Evolutionary conservation across 306 rosid genomes (phyloP), one percentile per base, ranked within the genome.

Genomic region (Vigna unguiculata): DNA sequence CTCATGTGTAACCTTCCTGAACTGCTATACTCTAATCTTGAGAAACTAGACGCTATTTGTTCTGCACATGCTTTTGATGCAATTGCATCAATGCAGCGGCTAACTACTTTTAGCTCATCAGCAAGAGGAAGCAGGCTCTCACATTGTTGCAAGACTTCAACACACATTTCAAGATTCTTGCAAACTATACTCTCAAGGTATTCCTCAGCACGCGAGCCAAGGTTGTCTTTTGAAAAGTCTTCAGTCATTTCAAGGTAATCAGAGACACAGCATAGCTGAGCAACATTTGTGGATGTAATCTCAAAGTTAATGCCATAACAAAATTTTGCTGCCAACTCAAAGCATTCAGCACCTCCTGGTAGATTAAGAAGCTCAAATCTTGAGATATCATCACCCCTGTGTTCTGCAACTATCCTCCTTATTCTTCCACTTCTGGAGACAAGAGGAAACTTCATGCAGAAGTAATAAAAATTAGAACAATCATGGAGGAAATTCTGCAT

Each of bases 1-100:
- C 93, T 93, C 99, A 96, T 96, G 68, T 96, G 97, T 43, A 96
- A 81, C 82, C 98, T 88, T 52, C 99, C 99, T 24, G 99, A 96
- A 81, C 93, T 91, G 93, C 99, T 96, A 59, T 96, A 96, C 90
- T 96, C 99, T 46, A 96, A 87, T 48, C 99, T 78, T 11, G 99
- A 96, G 84, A 96, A 96, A 79, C 99, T 96, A 2, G 98, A 96
- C 76, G 99, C 98, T 71, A 96, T 96, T 81, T 96, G 99, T 80
- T 96, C 99, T 9, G 93, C 93, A 52, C 99, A 96, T 43, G 99
- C 89, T 81, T 93, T 96, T 7, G 99, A 91, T 22, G 99, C 99
- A 60, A 96, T 91, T 11, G 98, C 96, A 63, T 96, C 98, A 0
- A 96, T 90, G 88, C 99, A 96, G 17, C 97, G 96, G 82, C 79